phyloP scores from a whole-genome alignment of 164 flowering plant species.

The Vitis riparia region DNA sequence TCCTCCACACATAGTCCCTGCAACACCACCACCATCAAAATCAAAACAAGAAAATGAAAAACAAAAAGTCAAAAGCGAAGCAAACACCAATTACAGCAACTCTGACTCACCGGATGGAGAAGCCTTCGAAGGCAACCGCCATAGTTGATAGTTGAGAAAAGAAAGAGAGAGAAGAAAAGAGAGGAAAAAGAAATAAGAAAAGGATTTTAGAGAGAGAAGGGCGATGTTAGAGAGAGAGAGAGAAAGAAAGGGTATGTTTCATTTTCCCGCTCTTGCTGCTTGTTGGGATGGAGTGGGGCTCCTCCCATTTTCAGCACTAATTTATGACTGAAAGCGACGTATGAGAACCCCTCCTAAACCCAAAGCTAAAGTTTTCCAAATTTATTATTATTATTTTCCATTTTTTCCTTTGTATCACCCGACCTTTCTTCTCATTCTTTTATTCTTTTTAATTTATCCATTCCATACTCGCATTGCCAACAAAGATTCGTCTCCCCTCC shows the following conservation, averaged over 20 bases:
- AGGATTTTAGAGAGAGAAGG: not conserved
- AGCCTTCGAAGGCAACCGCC: constrained; percentile 41
- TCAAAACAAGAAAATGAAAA: not conserved
- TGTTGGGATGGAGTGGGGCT: not conserved
- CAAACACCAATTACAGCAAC: not conserved
- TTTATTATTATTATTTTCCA: too few relatives aligned
- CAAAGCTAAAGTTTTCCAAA: too few relatives aligned
- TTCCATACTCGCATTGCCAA: too few relatives aligned
- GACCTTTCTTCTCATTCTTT: too few relatives aligned
- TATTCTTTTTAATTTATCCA: too few relatives aligned
- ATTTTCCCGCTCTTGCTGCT: constrained; percentile 26
- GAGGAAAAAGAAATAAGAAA: not conserved
- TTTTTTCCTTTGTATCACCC: too few relatives aligned
- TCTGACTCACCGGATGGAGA: constrained; percentile 54
- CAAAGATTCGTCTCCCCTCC: too few relatives aligned
- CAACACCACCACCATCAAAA: not conserved
- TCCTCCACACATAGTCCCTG: constrained; percentile 56
- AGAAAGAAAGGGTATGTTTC: constrained; percentile 3
- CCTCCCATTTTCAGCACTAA: constrained; percentile 13
- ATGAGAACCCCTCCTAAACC: constrained; percentile 21
- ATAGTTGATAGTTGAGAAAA: constrained; percentile 11
- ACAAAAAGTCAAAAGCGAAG: not conserved
- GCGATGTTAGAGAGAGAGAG: not conserved
- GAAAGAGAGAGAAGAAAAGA: constrained; percentile 2
- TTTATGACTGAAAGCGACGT: constrained; percentile 52